phyloP scores from a whole-genome alignment of 129 eudicot genomes.

The Centella asiatica region DNA sequence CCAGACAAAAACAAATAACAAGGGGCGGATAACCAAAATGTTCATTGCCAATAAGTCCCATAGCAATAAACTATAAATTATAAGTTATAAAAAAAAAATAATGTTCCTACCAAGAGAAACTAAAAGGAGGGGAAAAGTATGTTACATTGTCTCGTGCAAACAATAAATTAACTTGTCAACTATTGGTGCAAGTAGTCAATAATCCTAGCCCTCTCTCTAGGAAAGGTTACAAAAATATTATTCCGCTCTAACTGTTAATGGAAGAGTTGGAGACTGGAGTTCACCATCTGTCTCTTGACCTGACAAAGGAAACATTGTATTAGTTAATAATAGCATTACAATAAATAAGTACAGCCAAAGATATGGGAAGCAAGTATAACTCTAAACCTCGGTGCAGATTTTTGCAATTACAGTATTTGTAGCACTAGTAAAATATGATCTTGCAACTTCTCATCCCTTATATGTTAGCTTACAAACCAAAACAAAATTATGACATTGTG shows the following conservation, averaged over 20 bases:
- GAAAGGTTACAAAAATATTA: slow-evolving; percentile 15
- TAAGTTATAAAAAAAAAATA: too few relatives aligned
- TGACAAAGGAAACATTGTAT: slow-evolving; percentile 14
- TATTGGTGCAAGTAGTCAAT: slow-evolving; percentile 8
- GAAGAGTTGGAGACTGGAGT: slow-evolving; percentile 8
- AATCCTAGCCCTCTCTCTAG: slow-evolving; percentile 20
- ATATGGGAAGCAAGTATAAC: too few relatives aligned
- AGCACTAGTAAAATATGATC: too few relatives aligned
- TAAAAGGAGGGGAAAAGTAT: not conserved
- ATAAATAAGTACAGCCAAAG: too few relatives aligned
- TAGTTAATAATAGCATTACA: not conserved
- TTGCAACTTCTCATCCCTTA: too few relatives aligned
- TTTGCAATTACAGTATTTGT: too few relatives aligned
- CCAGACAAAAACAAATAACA: too few relatives aligned
- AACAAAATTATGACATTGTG: too few relatives aligned
- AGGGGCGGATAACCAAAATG: not conserved
- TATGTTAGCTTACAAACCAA: too few relatives aligned
- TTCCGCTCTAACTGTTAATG: slow-evolving; percentile 9
- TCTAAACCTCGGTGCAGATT: too few relatives aligned
- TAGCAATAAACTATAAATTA: not conserved
- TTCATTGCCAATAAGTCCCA: not conserved
- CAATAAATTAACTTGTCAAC: slow-evolving; percentile 3
- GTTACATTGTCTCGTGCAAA: slow-evolving; percentile 23
- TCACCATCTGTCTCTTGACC: slow-evolving; percentile 40
- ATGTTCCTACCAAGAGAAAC: not conserved